Conservation (phyloP, 345 rosid species). For the Eucalyptus polyanthemos region DNA sequence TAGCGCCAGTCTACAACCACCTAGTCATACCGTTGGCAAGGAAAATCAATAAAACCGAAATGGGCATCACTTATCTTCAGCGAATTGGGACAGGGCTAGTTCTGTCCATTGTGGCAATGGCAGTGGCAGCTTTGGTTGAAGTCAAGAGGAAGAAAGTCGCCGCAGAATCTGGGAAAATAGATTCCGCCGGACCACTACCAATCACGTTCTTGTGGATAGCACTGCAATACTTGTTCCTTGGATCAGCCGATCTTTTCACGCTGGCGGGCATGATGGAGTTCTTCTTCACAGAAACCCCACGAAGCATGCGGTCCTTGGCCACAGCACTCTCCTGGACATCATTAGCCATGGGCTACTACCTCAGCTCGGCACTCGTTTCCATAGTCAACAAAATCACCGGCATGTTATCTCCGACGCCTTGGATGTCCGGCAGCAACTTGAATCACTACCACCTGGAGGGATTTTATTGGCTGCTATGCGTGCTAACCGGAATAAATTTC, state of each 20-base stretch:
- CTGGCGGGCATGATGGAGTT: conserved; percentile 92
- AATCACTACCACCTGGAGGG: conserved; percentile 76
- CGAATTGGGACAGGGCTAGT: conserved; percentile 74
- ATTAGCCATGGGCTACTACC: conserved; percentile 82
- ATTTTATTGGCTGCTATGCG: conserved; percentile 84
- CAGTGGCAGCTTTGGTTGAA: conserved; percentile 71
- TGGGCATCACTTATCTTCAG: conserved; percentile 66
- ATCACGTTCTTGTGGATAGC: conserved; percentile 87
- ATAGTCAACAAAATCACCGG: conserved; percentile 38
- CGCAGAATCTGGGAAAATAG: conserved; percentile 7
- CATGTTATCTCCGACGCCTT: conserved; percentile 25
- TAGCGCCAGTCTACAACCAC: conserved; percentile 72
- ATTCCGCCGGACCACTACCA: conserved; percentile 49
- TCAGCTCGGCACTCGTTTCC: conserved; percentile 71
- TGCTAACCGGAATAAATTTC: conserved; percentile 56
- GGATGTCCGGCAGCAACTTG: conserved; percentile 70
- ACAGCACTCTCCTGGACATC: conserved; percentile 95
- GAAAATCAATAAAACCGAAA: conserved; percentile 47
- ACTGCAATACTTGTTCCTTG: conserved; percentile 76
- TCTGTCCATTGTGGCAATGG: conserved; percentile 70
- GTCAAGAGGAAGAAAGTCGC: conserved; percentile 47
- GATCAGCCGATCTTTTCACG: conserved; percentile 94
- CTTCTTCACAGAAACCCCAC: conserved; percentile 83
- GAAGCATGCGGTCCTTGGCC: conserved; percentile 79
- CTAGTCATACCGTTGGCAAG: conserved; percentile 48